Conservation (phyloP, 306 rosid genomes). For the Nissolia schottii region DNA sequence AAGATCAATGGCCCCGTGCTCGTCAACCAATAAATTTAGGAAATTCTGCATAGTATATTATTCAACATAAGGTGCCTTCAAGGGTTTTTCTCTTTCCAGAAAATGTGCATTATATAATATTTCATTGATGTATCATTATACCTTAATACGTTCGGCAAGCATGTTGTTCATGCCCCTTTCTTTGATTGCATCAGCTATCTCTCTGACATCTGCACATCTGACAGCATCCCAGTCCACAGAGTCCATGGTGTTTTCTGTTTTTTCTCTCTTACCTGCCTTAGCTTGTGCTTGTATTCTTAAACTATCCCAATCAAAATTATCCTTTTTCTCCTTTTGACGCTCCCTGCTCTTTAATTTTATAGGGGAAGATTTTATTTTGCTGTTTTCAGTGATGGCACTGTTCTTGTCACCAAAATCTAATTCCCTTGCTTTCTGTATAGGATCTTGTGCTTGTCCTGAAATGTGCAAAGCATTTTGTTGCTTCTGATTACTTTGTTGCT, state of each 20-base stretch:
- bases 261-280: constrained; percentile 52
- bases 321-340: constrained; percentile 44
- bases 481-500: neutral
- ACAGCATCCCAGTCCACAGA: constrained; percentile 92
- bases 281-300: constrained; percentile 50
- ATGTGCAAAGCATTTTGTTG: constrained; percentile 18
- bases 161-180: constrained; percentile 95
- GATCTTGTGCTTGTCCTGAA: constrained; percentile 35
- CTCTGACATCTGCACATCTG: constrained; percentile 65
- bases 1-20: constrained; percentile 69
- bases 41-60: constrained; percentile 56
- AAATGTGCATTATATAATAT: neutral
- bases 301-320: constrained; percentile 53
- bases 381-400: constrained; percentile 29
- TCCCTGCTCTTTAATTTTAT: constrained; percentile 35
- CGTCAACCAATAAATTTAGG: constrained; percentile 64
- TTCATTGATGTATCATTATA: constrained; percentile 3
- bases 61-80: constrained; percentile 13
- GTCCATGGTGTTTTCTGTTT: constrained; percentile 58
- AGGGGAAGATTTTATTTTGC: constrained; percentile 35
- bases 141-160: constrained; percentile 91
- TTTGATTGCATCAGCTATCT: constrained; percentile 73
- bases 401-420: constrained; percentile 29
- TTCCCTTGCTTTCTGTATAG: constrained; percentile 31
- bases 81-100: neutral